phyloP scores from a whole-genome alignment of 768 basidiomycete species.

The Clathrus columnatus region DNA sequence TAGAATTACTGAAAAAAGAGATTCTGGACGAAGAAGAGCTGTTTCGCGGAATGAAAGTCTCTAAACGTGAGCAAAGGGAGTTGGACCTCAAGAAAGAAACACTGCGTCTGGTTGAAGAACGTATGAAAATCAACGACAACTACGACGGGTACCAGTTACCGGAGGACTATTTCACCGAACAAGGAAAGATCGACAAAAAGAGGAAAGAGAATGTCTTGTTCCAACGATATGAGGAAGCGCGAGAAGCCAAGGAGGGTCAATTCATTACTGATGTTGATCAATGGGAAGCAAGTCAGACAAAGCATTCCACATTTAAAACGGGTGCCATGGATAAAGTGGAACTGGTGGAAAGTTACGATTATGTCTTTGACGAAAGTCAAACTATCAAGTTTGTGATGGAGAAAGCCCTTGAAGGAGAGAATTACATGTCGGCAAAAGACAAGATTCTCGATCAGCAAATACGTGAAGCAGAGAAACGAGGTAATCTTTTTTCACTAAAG shows the following conservation, averaged over 20 bases:
- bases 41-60: conserved; percentile 85
- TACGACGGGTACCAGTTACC: conserved; percentile 95
- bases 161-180: conserved; percentile 96
- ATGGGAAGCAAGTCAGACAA: conserved; percentile 91
- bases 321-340: conserved; percentile 88
- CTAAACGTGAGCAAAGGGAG: conserved; percentile 73
- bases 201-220: conserved; percentile 90
- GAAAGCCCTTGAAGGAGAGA: conserved; percentile 52
- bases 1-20: conserved; percentile 86
- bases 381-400: conserved; percentile 95
- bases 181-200: conserved; percentile 96
- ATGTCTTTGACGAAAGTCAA: conserved; percentile 97
- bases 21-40: conserved; percentile 91
- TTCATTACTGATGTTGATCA: conserved; percentile 97
- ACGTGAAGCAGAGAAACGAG: conserved; percentile 83
- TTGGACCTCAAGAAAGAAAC: conserved; percentile 89
- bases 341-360: conserved; percentile 82
- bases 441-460: conserved; percentile 80
- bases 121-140: conserved; percentile 89
- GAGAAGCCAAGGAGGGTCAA: conserved; percentile 65
- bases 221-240: conserved; percentile 90
- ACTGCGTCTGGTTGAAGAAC: conserved; percentile 84
- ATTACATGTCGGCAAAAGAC: conserved; percentile 74
- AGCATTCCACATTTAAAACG: conserved; percentile 79
- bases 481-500: conserved; percentile 34